phyloP scores from a whole-genome alignment of 1,284 basidiomycete species.

The Microbotryum intermedium region DNA sequence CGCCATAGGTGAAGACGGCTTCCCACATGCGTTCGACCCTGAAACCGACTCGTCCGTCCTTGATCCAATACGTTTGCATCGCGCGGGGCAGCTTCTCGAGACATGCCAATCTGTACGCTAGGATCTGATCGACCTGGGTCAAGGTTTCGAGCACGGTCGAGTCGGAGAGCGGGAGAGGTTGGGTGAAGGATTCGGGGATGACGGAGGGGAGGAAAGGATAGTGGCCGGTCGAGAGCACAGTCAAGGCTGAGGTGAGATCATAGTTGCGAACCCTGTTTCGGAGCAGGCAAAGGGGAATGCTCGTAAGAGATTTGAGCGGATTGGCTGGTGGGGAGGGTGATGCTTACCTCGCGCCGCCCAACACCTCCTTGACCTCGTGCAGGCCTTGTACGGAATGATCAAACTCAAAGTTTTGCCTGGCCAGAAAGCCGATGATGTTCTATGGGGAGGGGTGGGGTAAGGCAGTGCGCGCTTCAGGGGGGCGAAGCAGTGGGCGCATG shows the following conservation, averaged over 20 bases:
- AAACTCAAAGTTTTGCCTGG: conserved; percentile 74
- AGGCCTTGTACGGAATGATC: conserved; percentile 59
- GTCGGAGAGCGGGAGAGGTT: conserved; percentile 58
- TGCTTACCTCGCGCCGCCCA: conserved; percentile 39
- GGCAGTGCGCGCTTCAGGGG: background rate
- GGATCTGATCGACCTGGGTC: conserved; percentile 60
- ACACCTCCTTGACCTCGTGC: conserved; percentile 53
- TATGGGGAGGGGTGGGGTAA: conserved; percentile 33
- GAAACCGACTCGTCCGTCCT: conserved; percentile 69
- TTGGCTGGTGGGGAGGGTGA: background rate
- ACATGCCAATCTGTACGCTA: conserved; percentile 58
- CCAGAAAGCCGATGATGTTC: conserved; percentile 74
- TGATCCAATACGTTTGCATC: conserved; percentile 62
- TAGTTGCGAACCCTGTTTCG: conserved; percentile 65
- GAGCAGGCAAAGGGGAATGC: background rate
- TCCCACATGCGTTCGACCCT: conserved; percentile 64
- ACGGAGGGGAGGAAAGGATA: conserved; percentile 66
- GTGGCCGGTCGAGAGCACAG: conserved; percentile 71
- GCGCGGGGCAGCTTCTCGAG: conserved; percentile 46
- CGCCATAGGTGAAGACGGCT: conserved; percentile 60
- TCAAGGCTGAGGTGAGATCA: conserved; percentile 77
- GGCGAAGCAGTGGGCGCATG: background rate
- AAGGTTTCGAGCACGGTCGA: conserved; percentile 58
- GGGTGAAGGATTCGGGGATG: conserved; percentile 56
- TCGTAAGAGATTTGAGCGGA: conserved; percentile 5